Percentiles rank a stretch among this genome's conserved stretches.
These are phyloP conservation scores for Saccharomyces pastorianus DNA, from an alignment of 1,139 yeast genomes.

Conservation along the genomic window DNA sequence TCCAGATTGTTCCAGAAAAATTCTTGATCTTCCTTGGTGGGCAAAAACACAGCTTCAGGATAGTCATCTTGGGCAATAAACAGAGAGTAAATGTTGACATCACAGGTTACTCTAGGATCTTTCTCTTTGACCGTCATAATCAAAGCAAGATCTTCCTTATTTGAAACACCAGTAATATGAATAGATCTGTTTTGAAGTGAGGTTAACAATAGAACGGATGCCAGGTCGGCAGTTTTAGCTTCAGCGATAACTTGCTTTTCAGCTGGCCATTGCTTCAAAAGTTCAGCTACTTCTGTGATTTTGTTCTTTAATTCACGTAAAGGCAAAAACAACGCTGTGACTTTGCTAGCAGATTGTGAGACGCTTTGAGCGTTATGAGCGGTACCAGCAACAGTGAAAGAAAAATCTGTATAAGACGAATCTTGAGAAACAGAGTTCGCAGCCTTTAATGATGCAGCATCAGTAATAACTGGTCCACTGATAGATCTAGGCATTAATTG, in stretches of 20 bases:
- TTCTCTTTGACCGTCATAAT: slow-evolving; percentile 81
- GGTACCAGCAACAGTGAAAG: slow-evolving; percentile 77
- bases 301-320: slow-evolving; percentile 65
- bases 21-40: slow-evolving; percentile 70
- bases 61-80: slow-evolving; percentile 68
- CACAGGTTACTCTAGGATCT: slow-evolving; percentile 79
- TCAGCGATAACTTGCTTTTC: slow-evolving; percentile 83
- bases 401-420: slow-evolving; percentile 71
- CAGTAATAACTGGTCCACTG: slow-evolving; percentile 56
- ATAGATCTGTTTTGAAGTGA: slow-evolving; percentile 79
- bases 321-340: slow-evolving; percentile 76
- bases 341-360: slow-evolving; percentile 54
- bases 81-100: slow-evolving; percentile 73
- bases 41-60: slow-evolving; percentile 65
- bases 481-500: slow-evolving; percentile 69
- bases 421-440: slow-evolving; percentile 52
- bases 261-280: slow-evolving; percentile 78
- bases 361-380: slow-evolving; percentile 57
- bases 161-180: slow-evolving; percentile 80
- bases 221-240: slow-evolving; percentile 85
- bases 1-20: slow-evolving; percentile 74
- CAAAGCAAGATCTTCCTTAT: slow-evolving; percentile 74
- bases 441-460: slow-evolving; percentile 53
- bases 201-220: slow-evolving; percentile 82
- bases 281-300: slow-evolving; percentile 69